Percentiles rank a stretch among this genome's conserved stretches.
Evolutionary conservation across 139 green algal species (phyloP).

Genomic region (Spirogloea muscicola): DNA sequence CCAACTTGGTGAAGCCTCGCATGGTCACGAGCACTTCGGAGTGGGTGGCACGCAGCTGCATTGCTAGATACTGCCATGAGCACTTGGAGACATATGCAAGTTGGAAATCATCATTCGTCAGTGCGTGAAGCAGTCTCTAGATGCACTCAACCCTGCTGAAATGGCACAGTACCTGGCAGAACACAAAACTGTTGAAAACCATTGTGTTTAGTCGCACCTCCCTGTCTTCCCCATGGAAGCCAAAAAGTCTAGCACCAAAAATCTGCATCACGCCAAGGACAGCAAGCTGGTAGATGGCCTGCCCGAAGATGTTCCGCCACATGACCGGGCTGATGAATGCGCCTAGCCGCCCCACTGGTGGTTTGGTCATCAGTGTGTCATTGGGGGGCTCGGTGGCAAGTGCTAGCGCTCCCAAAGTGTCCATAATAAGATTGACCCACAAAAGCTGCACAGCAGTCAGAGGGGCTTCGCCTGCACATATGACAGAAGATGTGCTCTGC

Average conservation of each 20-base stretch:
- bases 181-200: constrained; percentile 16
- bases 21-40: background rate
- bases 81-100: no score
- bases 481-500: no score
- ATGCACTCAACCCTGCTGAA: background rate
- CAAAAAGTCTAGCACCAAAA: background rate
- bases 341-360: constrained; percentile 79
- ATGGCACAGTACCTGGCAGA: background rate
- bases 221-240: background rate
- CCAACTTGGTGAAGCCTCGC: background rate
- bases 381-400: constrained; percentile 87
- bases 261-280: constrained; percentile 67
- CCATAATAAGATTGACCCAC: constrained; percentile 99
- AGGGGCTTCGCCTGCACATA: constrained; percentile 23
- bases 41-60: background rate
- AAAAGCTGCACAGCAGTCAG: constrained; percentile 66
- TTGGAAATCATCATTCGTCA: no score
- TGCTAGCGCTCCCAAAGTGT: constrained; percentile 80
- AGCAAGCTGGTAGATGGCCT: constrained; percentile 75
- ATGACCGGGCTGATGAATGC: constrained; percentile 83
- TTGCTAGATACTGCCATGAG: no score
- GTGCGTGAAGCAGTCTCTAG: constrained; percentile 31
- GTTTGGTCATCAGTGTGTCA: constrained; percentile 70
- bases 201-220: background rate
- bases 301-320: constrained; percentile 85